Base-by-base conservation (phyloP, 139 green algal genomes). In the Yamagishiella unicocca region DNA sequence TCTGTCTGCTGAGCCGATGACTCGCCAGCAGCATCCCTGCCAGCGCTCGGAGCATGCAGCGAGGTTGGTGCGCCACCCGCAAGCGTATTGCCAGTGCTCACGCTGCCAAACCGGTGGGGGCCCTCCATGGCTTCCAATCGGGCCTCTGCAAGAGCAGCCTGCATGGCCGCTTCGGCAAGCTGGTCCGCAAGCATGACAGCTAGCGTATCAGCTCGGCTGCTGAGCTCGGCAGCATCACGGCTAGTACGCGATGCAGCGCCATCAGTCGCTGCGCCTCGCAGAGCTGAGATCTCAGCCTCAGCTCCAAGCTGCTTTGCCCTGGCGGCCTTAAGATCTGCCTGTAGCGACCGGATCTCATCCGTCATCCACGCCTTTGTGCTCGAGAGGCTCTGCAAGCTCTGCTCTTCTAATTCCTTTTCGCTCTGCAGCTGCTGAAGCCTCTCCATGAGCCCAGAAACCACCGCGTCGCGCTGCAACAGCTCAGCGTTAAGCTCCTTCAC, bases 271-370 rank as follows among this genome's bases (percentile, higher is more conserved):
- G 67, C 67, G 67, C 25, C 58, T 9, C 37, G 50, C 2, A n/a
- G 35, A 19, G 61, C 35, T 31, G 81, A 64, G 38, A 73, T 33
- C 33, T 77, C 29, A 6, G 70, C 12, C 38, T 54, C 70, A 55
- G 38, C 37, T 2, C 31, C 27, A 2, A n/a, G 12, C 2, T 71
- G 46, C 46, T 71, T 70, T 5, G 35, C 8, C 14, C 24, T 12
- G 0, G 82, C 50, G 4, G 80, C 82, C 50, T 62, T 80, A 3
- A 87, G 24, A 4, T 71, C 43, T 1, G 24, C 22, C 27, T 87
- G 66, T 14, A 87, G 67, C 22, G 82, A 80, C 6, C 82, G 67
- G 37, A 87, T 87, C 46, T 79, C 67, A 33, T 87, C 67, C n/a
- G 82, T 80, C 82, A 87, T 87, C 67, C 66, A 87, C 0, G 67